Base-by-base conservation (phyloP, 768 basidiomycete species). In the Leccinum broughii region DNA sequence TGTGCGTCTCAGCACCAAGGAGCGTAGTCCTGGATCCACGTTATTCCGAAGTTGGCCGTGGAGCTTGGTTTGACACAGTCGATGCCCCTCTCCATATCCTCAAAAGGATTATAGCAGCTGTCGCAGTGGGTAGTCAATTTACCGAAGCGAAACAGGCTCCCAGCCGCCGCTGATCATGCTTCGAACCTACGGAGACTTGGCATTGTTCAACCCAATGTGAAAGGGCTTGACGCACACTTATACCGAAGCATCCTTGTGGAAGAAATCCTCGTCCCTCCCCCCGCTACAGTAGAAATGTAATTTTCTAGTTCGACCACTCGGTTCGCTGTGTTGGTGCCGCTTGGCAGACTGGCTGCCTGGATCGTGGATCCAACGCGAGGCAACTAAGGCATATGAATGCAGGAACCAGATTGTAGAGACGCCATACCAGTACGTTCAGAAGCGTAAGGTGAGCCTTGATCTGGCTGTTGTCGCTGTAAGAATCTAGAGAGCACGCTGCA, bases 401-500 rank as follows among this genome's bases (percentile, higher is more conserved):
- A 61, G 30, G 2, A n/a, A 24, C n/a, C 53, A 61, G 51, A 55
- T 51, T 28, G 15, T 63, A 14, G 39, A 63, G n/a, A 41, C 10
- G 3, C 60, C 56, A 6, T 61, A 55, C 44, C 13, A 57, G 37
- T n/a, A 30, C 17, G 49, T 20, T 13, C 17, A 14, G 26, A 24
- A 39, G 20, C 56, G 35, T 6, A 39, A 28, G 34, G 56, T 57
- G 10, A 51, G 56, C 14, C 20, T 7, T 30, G 22, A 20, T n/a
- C 17, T n/a, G 11, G 20, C 10, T 48, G 9, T 20, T n/a, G 3
- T 44, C 9, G 9, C 7, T 44, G 14, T 20, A 48, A 5, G 46
- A 48, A 48, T 48, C 46, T 22, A 2, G 20, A 11, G 46, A 48
- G 28, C 0, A 28, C 28, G 28, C 28, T 28, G 11, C 20, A 48